These are phyloP conservation scores for Malbranchea cinnamomea DNA, from an alignment of 2,329 filamentous ascomycete genomes.

Conservation along the genomic window DNA sequence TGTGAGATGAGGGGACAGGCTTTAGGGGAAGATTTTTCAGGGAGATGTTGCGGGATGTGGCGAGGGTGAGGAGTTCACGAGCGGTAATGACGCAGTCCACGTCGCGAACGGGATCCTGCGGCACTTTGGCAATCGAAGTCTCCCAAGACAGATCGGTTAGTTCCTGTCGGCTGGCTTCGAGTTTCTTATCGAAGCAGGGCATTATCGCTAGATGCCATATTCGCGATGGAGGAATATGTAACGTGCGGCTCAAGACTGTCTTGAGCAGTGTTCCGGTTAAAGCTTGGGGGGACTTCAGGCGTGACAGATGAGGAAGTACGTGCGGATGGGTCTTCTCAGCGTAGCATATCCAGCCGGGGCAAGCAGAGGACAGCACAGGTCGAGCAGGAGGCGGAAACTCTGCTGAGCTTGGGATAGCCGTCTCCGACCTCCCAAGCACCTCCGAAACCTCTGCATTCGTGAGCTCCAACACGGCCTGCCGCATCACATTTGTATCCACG, in stretches of 20 bases:
- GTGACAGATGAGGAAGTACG: constrained; percentile 77
- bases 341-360: constrained; percentile 97
- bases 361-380: constrained; percentile 62
- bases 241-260: constrained; percentile 58
- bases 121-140: constrained; percentile 17
- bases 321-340: constrained; percentile 96
- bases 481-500: constrained; percentile 71
- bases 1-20: constrained; percentile 32
- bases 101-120: constrained; percentile 48
- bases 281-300: constrained; percentile 86
- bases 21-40: constrained; percentile 57
- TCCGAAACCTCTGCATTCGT: constrained; percentile 56
- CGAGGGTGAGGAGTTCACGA: constrained; percentile 82
- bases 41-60: constrained; percentile 61
- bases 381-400: constrained; percentile 20
- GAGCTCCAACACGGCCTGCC: constrained; percentile 70
- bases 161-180: constrained; percentile 87
- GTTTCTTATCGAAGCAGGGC: constrained; percentile 98
- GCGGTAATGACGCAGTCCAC: constrained; percentile 98
- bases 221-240: constrained; percentile 57
- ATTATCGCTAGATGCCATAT: constrained; percentile 95
- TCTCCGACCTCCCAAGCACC: constrained; percentile 13
- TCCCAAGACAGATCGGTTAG: constrained; percentile 68
- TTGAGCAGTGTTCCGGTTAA: constrained; percentile 82
- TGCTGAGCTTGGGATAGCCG: constrained; percentile 7